Evolutionary conservation across 148 eudicot genomes (phyloP), one percentile per base, ranked within the genome.

Genomic region (Gaultheria prostrata): DNA sequence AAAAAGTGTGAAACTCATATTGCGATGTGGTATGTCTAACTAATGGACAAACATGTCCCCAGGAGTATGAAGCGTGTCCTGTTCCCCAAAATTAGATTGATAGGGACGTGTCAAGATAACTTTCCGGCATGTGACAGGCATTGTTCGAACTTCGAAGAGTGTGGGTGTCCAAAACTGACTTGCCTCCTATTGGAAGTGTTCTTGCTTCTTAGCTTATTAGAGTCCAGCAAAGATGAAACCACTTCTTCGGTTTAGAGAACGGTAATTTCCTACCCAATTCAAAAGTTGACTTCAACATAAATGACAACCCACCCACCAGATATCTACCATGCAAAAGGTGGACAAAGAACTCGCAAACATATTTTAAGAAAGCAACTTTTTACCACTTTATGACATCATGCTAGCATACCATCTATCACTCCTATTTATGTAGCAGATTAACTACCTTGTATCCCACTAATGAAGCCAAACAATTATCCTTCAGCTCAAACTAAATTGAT

Each of bases 201-300:
- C 12, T 13, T 65, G 17, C 71, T 65, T 11, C 33, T 65, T 65
- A 11, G 18, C 33, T 65, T 65, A 11, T 28, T 26, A 65, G 15
- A 65, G 33, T 28, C 17, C 6, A 6, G 51, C 32, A 75, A 75
- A 75, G 54, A 43, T 18, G 78, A 48, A 48, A 46, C 28, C 20
- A 26, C 54, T 75, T 46, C 53, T 46, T n/a, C 24, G 8, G 13
- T 75, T 45, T 13, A 24, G 7, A 17, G 15, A 49, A 45, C 2
- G 54, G 32, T 46, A 45, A 75, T 75, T 75, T 75, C 6, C 78
- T 75, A 46, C 28, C 77, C 12, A 7, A 75, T 75, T 51, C 53
- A 75, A 75, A 45, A n/a, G 49, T 75, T 21, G 14, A 24, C 4
- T n/a, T 49, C 57, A 48, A 26, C 20, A 10, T n/a, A 14, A 12